Conservation (phyloP, 2,329 filamentous ascomycete genomes). For the Paecilomyces fulvus region DNA sequence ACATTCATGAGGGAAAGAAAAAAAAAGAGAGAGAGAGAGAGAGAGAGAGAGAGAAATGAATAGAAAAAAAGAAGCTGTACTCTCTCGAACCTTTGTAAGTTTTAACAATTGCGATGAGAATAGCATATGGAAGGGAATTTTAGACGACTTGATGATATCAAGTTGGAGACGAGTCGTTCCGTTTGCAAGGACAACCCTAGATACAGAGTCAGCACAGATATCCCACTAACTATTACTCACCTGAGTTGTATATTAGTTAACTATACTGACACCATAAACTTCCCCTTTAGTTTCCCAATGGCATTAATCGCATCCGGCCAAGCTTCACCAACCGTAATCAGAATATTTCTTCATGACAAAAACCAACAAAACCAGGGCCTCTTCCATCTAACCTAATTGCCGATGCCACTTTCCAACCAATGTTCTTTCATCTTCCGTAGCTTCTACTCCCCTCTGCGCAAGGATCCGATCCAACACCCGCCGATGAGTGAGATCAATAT, state of each 20-base stretch:
- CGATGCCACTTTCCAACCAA: not conserved
- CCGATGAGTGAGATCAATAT: slow-evolving; percentile 14
- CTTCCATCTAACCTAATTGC: not conserved
- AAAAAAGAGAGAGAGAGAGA: too few relatives aligned
- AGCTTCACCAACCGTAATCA: not conserved
- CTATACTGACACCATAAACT: not conserved
- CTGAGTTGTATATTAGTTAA: not conserved
- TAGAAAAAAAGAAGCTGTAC: not conserved
- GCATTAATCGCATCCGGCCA: not conserved
- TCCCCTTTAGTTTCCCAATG: not conserved
- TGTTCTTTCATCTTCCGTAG: not conserved
- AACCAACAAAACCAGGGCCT: not conserved
- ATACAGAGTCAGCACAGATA: not conserved
- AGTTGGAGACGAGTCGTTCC: slow-evolving; percentile 48
- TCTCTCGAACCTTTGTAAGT: slow-evolving; percentile 23
- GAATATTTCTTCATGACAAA: not conserved
- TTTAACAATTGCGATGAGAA: slow-evolving; percentile 46
- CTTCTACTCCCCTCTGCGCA: not conserved
- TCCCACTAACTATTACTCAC: not conserved
- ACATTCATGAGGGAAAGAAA: not conserved
- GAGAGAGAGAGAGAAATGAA: not conserved
- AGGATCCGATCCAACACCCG: not conserved
- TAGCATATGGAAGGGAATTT: slow-evolving; percentile 42
- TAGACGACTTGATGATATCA: slow-evolving; percentile 41
- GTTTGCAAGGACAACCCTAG: slow-evolving; percentile 42